Evolutionary conservation across 352 stramenopile species (phyloP).

Genomic region (Globisporangium yorkense): DNA sequence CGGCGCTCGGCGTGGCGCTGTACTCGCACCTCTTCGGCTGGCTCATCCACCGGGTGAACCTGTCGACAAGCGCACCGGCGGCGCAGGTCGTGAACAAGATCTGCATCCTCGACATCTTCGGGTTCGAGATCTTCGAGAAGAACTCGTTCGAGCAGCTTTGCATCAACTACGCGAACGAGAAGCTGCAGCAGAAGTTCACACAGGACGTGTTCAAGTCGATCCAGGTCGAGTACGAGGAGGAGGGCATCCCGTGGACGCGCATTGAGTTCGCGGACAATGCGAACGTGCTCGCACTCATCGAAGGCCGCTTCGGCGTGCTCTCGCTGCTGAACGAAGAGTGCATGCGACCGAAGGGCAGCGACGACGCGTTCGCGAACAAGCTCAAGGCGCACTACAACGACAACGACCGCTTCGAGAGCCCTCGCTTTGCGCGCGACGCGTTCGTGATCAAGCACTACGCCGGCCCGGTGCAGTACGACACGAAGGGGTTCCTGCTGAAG

Average conservation of each 20-base stretch:
- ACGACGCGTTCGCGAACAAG: constrained; percentile 76
- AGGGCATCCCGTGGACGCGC: constrained; percentile 92
- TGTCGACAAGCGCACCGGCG: constrained; percentile 23
- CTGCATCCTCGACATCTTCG: constrained; percentile 93
- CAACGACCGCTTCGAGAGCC: constrained; percentile 72
- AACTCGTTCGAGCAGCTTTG: constrained; percentile 94
- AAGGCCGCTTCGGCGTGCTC: constrained; percentile 85
- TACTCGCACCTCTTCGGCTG: constrained; percentile 97
- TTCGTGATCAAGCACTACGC: constrained; percentile 95
- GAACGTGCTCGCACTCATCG: constrained; percentile 84
- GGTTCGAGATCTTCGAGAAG: constrained; percentile 92
- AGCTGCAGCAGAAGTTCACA: constrained; percentile 91
- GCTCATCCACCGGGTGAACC: constrained; percentile 89
- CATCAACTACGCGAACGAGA: constrained; percentile 92
- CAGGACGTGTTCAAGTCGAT: constrained; percentile 89
- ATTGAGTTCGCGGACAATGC: constrained; percentile 91
- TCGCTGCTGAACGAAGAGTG: constrained; percentile 88
- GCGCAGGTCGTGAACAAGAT: constrained; percentile 55
- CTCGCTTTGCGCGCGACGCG: constrained; percentile 63
- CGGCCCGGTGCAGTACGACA: constrained; percentile 89
- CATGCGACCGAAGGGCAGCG: constrained; percentile 83
- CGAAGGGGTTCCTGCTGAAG: constrained; percentile 92
- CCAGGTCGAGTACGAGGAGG: constrained; percentile 83
- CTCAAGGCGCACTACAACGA: constrained; percentile 57
- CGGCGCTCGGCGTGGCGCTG: constrained; percentile 94